Evolutionary conservation across 2,329 filamentous ascomycete species (phyloP), one percentile per base, ranked within the genome.

Genomic region (Aspergillus sp.): DNA sequence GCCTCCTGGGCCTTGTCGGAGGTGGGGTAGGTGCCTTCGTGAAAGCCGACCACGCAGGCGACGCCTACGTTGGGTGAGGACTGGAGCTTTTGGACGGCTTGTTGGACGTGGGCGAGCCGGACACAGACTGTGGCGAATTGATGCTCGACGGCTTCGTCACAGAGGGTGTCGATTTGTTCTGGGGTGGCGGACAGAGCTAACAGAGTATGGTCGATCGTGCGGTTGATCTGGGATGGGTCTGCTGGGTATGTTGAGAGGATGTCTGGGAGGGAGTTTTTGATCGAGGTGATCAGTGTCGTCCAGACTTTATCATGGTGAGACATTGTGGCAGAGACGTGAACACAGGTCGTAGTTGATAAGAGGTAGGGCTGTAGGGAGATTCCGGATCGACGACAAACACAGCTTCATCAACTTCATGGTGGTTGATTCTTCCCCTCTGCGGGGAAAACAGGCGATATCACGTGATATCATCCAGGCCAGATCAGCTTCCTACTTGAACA

Each of bases 31-130:
- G 79, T 83, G 11, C 82, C 82, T 62, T 84, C 81, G 49, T 79
- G 82, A 64, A 85, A 85, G 19, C 80, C 81, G 9, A 85, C 74
- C 5, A 85, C 82, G 57, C 79, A 81, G 42, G 81, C 80, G 17
- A 84, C 76, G 20, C 72, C 71, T n/a, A 82, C 76, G 5, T 65
- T 64, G 7, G 74, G 74, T 52, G 73, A 72, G 45, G 53, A 55
- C 19, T 65, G 59, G 33, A 85, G 73, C 49, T 78, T 75, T 40
- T 73, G 59, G 16, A 75, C 73, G 45, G 79, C 79, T 50, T 73
- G 76, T 20, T 72, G 58, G n/a, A 85, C 81, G 64, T 76, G 76
- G 33, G 75, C 71, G 1, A 77, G 69, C 7, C 82, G 77, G 2
- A 85, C 81, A 62, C 82, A 85, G 50, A 85, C 82, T 9, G 80